Evolutionary conservation across 164 flowering plant species (phyloP).

Genomic region (Piper betle): DNA sequence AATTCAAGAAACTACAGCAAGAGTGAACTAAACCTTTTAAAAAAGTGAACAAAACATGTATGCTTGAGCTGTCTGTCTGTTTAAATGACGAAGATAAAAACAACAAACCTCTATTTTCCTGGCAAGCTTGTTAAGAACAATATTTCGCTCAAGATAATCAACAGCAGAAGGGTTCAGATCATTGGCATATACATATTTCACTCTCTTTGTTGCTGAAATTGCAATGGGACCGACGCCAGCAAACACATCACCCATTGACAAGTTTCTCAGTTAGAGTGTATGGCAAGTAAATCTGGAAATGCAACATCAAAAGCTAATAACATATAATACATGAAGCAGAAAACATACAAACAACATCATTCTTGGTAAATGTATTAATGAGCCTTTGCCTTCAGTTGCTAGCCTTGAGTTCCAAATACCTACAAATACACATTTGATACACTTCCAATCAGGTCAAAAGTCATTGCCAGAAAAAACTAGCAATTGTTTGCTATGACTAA

Average conservation of each 20-base stretch:
- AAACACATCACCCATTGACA: conserved; percentile 79
- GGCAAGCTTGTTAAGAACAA: conserved; percentile 69
- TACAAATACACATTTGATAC: conserved; percentile 11
- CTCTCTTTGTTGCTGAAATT: conserved; percentile 73
- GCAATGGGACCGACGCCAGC: conserved; percentile 91
- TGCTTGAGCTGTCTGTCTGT: no score
- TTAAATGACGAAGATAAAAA: no score
- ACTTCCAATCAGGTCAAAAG: background rate
- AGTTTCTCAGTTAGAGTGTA: background rate
- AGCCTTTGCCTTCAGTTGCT: conserved; percentile 92
- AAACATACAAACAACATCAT: conserved; percentile 81
- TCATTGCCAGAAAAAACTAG: no score
- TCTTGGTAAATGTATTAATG: conserved; percentile 38
- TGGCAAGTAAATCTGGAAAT: background rate
- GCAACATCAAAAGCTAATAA: background rate
- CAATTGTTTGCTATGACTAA: no score
- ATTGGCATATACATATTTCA: conserved; percentile 86
- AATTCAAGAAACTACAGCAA: no score
- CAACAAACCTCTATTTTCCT: conserved; percentile 61
- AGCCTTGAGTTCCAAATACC: conserved; percentile 96
- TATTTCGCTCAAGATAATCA: conserved; percentile 69
- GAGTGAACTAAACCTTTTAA: no score
- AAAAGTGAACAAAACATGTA: no score
- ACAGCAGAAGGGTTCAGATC: conserved; percentile 84
- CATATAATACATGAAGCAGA: background rate